These are phyloP conservation scores for Sophora flavescens DNA, from an alignment of 306 rosid species.

Conservation along the genomic window DNA sequence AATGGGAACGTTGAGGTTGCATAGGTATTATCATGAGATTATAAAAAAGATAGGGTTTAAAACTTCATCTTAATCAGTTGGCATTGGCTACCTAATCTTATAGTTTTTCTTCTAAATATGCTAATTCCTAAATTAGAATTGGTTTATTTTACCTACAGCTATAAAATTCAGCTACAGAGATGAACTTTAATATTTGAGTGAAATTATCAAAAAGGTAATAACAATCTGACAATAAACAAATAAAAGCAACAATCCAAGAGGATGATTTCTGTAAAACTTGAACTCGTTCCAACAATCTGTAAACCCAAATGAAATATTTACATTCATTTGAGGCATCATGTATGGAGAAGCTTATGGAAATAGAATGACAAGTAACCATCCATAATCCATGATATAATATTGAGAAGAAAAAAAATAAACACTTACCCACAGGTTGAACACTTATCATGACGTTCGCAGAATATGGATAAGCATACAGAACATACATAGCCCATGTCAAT, in stretches of 20 bases:
- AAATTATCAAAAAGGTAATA: background rate
- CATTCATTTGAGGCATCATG: slow-evolving; percentile 26
- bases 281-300: slow-evolving; percentile 7
- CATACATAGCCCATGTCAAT: slow-evolving; percentile 96
- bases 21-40: background rate
- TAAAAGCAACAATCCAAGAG: slow-evolving; percentile 18
- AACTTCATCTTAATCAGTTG: slow-evolving; percentile 14
- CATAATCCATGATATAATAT: slow-evolving; percentile 34
- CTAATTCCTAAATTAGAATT: slow-evolving; percentile 16
- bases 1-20: background rate
- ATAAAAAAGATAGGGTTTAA: slow-evolving; percentile 1
- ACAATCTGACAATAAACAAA: background rate
- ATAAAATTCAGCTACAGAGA: slow-evolving; percentile 19
- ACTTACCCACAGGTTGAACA: slow-evolving; percentile 99
- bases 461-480: slow-evolving; percentile 96
- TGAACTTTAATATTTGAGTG: slow-evolving; percentile 13
- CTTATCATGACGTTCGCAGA: slow-evolving; percentile 94
- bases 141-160: slow-evolving; percentile 2
- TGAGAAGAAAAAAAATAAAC: slow-evolving; percentile 24
- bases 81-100: slow-evolving; percentile 8
- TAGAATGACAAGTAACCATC: slow-evolving; percentile 21
- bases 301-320: slow-evolving; percentile 20
- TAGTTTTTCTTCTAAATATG: slow-evolving; percentile 19
- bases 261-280: slow-evolving; percentile 27
- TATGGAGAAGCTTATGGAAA: slow-evolving; percentile 8